Percentiles rank a stretch among this genome's conserved stretches.
These are phyloP conservation scores for Backusella tuberculispora DNA, from an alignment of 192 early-diverging fungal species.

Conservation along the genomic window DNA sequence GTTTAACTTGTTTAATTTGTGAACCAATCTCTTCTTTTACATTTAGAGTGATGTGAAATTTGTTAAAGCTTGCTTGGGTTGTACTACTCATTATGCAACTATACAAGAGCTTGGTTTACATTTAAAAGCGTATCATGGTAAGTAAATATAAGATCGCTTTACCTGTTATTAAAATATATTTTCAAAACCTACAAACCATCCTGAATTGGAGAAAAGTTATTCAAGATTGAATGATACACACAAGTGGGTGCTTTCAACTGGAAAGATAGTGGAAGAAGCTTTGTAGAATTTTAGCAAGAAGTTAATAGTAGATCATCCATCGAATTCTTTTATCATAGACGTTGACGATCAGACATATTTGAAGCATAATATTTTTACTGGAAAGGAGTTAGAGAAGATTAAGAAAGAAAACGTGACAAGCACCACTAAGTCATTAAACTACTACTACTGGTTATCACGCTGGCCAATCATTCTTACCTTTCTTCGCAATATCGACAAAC, in stretches of 20 bases:
- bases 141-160: slow-evolving; percentile 17
- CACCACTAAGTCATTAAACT: too few species aligned
- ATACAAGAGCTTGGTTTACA: slow-evolving; percentile 23
- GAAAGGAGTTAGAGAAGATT: slow-evolving; percentile 29
- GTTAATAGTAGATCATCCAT: slow-evolving; percentile 26
- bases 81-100: slow-evolving; percentile 12
- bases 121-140: slow-evolving; percentile 19
- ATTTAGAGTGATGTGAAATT: slow-evolving; percentile 16
- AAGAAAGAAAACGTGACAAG: too few species aligned
- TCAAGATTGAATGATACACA: slow-evolving; percentile 21
- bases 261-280: slow-evolving; percentile 29
- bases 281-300: too few species aligned
- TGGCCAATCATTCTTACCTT: too few species aligned
- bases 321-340: slow-evolving; percentile 35
- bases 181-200: slow-evolving; percentile 12
- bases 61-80: slow-evolving; percentile 19
- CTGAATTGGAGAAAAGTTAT: slow-evolving; percentile 27
- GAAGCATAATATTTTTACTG: slow-evolving; percentile 28
- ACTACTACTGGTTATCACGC: too few species aligned
- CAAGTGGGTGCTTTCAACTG: slow-evolving; percentile 31
- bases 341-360: slow-evolving; percentile 33
- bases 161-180: slow-evolving; percentile 15
- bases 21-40: slow-evolving; percentile 9
- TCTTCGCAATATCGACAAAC: too few species aligned
- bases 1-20: slow-evolving; percentile 14